phyloP scores from a whole-genome alignment of 768 basidiomycete genomes.

The Lentinula guzmanii region DNA sequence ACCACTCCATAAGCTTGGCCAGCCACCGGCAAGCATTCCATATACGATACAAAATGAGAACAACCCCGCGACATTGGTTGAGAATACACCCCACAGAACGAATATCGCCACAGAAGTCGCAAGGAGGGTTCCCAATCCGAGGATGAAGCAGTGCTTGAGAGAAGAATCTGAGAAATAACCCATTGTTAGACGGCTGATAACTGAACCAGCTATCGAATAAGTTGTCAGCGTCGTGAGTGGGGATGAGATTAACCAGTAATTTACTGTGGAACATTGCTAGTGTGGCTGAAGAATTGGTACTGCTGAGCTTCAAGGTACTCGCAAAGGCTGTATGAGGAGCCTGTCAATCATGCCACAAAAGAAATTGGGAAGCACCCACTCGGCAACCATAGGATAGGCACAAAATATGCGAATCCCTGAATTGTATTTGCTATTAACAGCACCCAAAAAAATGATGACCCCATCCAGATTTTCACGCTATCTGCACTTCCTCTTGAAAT shows the following conservation, averaged over 20 bases:
- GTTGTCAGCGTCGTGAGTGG: conserved; percentile 7
- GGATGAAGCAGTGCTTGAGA: conserved; percentile 14
- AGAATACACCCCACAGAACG: conserved; percentile 23
- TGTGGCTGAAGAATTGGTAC: conserved; percentile 12
- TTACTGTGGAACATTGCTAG: conserved; percentile 18
- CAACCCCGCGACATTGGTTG: conserved; percentile 16
- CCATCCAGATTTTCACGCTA: conserved; percentile 12
- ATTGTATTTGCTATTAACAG: conserved; percentile 16
- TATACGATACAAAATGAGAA: conserved; percentile 21
- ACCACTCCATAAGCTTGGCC: conserved; percentile 21
- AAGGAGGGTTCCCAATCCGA: conserved; percentile 12
- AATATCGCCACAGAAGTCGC: conserved; percentile 19
- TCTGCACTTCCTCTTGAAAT: conserved; percentile 6
- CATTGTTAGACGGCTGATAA: conserved; percentile 16
- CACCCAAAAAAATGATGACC: conserved; percentile 17
- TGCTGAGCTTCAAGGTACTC: conserved; percentile 11
- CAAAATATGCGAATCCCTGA: conserved; percentile 21
- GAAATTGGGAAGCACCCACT: conserved; percentile 9
- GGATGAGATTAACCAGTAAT: background rate
- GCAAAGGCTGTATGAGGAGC: conserved; percentile 17
- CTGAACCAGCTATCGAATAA: conserved; percentile 13
- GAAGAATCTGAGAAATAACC: conserved; percentile 20
- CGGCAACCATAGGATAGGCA: conserved; percentile 20
- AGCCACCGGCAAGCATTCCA: conserved; percentile 23
- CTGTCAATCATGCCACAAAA: background rate